Evolutionary conservation across 306 rosid species (phyloP), one percentile per base, ranked within the genome.

Genomic region (Prunus campanulata): DNA sequence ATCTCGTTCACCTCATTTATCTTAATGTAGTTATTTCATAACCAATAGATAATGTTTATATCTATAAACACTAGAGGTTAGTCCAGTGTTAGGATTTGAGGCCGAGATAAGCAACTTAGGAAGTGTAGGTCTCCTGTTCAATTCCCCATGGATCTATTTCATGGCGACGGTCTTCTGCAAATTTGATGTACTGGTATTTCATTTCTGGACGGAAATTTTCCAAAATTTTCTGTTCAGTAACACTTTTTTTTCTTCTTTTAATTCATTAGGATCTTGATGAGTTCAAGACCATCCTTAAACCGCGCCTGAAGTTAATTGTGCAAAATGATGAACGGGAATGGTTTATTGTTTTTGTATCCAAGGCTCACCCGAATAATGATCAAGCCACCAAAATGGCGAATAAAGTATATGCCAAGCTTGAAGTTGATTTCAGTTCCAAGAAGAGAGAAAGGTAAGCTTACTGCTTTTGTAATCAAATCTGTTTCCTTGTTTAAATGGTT

Each of bases 241-340:
- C 51, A 67, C 71, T 66, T 66, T 60, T 72, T 72, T 70, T 84
- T 81, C 12, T 12, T 79, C 70, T 68, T 54, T 56, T 18, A 7
- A 60, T 82, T 83, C 78, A 32, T 68, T 82, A 92, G 99, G 99
- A 92, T 87, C 93, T 96, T 69, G 98, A 96, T 78, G 99, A 96
- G 88, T 96, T 96, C 83, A 96, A 88, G 88, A 91, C 91, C 80
- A 96, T 96, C 82, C 98, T 96, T 62, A 96, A 96, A 87, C 98
- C 99, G 20, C 97, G 99, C 78, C 81, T 96, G 86, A 96, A 92
- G 83, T 84, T 96, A 75, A 96, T 96, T 79, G 92, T 87, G 85
- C 99, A 95, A 88, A 96, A 92, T 92, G 99, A 96, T 25, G 99
- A 96, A 77, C 88, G 90, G 77, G 99, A 95, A 78, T 95, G 99